These are phyloP conservation scores for Globisporangium acanthophoron DNA, from an alignment of 352 stramenopile genomes.

Conservation along the genomic window DNA sequence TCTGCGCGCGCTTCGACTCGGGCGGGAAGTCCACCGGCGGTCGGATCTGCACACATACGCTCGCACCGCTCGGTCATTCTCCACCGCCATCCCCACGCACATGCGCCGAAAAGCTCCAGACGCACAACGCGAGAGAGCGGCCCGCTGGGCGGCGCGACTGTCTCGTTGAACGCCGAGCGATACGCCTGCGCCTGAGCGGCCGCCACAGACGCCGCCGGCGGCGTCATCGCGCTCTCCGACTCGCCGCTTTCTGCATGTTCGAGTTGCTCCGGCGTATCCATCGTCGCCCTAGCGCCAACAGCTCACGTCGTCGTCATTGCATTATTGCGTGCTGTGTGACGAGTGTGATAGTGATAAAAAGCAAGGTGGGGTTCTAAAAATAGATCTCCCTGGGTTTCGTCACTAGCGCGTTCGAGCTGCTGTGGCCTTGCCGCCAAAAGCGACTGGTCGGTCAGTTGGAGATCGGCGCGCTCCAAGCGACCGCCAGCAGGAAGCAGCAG, in stretches of 20 bases:
- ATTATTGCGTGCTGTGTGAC: neutral
- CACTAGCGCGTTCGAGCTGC: neutral
- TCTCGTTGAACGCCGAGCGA: slow-evolving; percentile 46
- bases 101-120: neutral
- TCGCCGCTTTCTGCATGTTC: neutral
- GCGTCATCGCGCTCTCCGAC: no score
- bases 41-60: slow-evolving; percentile 28
- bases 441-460: neutral
- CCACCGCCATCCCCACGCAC: neutral
- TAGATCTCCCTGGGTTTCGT: neutral
- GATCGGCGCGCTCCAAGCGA: neutral
- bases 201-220: no score
- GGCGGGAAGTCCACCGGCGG: slow-evolving; percentile 53
- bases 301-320: no score
- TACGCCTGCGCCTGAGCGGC: slow-evolving; percentile 26
- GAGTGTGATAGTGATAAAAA: neutral
- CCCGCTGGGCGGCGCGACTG: slow-evolving; percentile 35
- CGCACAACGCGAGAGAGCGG: slow-evolving; percentile 34
- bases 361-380: neutral
- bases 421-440: neutral
- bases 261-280: neutral
- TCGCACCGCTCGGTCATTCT: no score
- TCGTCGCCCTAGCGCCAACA: no score
- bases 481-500: neutral
- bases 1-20: slow-evolving; percentile 69